Conservation (phyloP, 1,284 basidiomycete species). For the Phaffia rhodozyma region DNA sequence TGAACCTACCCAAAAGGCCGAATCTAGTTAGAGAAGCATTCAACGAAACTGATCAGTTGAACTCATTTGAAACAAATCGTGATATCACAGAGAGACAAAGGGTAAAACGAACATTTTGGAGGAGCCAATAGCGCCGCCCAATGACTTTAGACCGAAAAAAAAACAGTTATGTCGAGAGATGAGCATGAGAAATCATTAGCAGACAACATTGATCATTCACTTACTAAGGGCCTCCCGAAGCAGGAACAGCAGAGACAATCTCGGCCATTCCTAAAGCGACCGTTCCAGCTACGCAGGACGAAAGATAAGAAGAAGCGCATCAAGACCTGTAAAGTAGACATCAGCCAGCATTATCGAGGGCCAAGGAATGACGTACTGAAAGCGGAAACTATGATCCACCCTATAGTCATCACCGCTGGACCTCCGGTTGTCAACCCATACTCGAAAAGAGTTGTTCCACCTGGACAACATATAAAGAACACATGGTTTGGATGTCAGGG, state of each 20-base stretch:
- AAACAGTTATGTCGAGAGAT: neutral
- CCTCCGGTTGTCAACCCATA: constrained; percentile 47
- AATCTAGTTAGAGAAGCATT: too few relatives aligned
- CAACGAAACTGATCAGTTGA: too few relatives aligned
- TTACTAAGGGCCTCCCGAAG: neutral
- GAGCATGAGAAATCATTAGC: too few relatives aligned
- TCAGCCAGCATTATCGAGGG: neutral
- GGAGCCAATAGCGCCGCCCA: too few relatives aligned
- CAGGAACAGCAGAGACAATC: constrained; percentile 19
- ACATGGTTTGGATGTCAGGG: neutral
- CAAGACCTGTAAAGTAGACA: neutral
- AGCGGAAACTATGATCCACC: constrained; percentile 49
- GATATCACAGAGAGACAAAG: too few relatives aligned
- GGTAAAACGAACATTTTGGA: too few relatives aligned
- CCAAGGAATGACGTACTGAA: constrained; percentile 31
- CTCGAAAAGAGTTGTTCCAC: constrained; percentile 28
- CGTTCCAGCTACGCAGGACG: constrained; percentile 18
- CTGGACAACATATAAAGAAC: too few relatives aligned
- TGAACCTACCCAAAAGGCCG: too few relatives aligned
- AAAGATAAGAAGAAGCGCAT: neutral
- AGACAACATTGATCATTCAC: neutral
- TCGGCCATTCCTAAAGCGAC: constrained; percentile 27
- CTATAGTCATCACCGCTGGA: constrained; percentile 47
- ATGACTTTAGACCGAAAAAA: too few relatives aligned
- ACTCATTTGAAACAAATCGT: too few relatives aligned